phyloP scores from a whole-genome alignment of 1,284 basidiomycete genomes.

The Moesziomyces globuligerus region DNA sequence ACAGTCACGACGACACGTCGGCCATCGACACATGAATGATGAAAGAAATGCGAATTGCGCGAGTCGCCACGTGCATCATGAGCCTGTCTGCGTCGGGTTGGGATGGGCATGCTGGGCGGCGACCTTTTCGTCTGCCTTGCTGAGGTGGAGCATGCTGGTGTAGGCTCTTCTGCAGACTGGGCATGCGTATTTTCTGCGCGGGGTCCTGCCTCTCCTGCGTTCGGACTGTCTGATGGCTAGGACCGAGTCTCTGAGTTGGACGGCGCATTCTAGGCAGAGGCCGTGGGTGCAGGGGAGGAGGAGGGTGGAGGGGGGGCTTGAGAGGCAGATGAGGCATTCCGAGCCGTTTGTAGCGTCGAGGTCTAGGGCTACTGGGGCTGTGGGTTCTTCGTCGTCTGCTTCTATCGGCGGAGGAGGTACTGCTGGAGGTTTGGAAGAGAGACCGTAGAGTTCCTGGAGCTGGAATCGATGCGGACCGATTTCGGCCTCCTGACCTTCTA shows the following conservation, averaged over 20 bases:
- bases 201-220: conserved; percentile 56
- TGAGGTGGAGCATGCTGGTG: conserved; percentile 55
- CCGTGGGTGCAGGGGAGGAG: conserved; percentile 66
- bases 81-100: background rate
- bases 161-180: conserved; percentile 63
- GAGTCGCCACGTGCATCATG: too few relatives aligned
- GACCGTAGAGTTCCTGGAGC: conserved; percentile 64
- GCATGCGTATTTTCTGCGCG: conserved; percentile 60
- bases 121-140: conserved; percentile 56
- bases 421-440: conserved; percentile 52
- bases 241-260: conserved; percentile 62
- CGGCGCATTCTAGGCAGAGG: conserved; percentile 63
- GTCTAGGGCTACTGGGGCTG: conserved; percentile 17
- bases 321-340: conserved; percentile 65
- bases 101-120: conserved; percentile 31
- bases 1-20: too few relatives aligned
- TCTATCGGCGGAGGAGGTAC: conserved; percentile 21
- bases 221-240: conserved; percentile 54
- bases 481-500: conserved; percentile 62
- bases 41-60: too few relatives aligned
- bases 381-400: conserved; percentile 30
- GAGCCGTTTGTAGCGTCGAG: conserved; percentile 43
- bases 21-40: too few relatives aligned
- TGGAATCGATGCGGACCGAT: conserved; percentile 63
- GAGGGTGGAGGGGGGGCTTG: conserved; percentile 58